Evolutionary conservation across 352 stramenopile genomes (phyloP).

Genomic region (Globisporangium nunn): DNA sequence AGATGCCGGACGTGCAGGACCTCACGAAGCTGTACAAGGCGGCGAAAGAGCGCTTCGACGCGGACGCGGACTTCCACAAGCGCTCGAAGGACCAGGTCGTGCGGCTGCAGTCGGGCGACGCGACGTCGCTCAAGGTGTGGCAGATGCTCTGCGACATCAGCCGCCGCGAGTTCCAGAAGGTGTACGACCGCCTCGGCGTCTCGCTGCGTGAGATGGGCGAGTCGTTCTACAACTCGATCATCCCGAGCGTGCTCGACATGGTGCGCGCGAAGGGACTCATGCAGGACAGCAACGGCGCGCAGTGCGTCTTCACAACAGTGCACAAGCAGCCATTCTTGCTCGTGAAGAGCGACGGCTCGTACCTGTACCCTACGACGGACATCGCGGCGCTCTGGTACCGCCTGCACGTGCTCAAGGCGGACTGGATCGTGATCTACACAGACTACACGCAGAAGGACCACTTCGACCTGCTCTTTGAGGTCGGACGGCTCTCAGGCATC

Average conservation of each 20-base stretch:
- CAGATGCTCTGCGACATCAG: constrained; percentile 78
- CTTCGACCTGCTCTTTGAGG: constrained; percentile 82
- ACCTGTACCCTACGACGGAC: constrained; percentile 82
- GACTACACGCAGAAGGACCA: constrained; percentile 87
- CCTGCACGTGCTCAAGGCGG: constrained; percentile 74
- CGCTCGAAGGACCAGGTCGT: constrained; percentile 96
- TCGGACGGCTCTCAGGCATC: constrained; percentile 68
- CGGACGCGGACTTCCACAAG: constrained; percentile 94
- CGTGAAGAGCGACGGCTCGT: constrained; percentile 81
- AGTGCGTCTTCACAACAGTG: constrained; percentile 89
- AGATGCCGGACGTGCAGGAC: constrained; percentile 95
- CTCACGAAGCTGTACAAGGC: constrained; percentile 90
- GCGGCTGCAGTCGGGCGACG: constrained; percentile 92
- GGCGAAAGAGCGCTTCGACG: constrained; percentile 96
- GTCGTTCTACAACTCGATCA: constrained; percentile 86
- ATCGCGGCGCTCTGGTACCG: constrained; percentile 84
- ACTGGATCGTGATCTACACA: constrained; percentile 83
- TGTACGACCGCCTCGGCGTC: constrained; percentile 76
- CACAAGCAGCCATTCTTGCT: constrained; percentile 88
- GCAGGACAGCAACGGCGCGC: constrained; percentile 85
- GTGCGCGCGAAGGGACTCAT: constrained; percentile 88
- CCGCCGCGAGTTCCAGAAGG: constrained; percentile 81
- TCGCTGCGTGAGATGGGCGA: constrained; percentile 76
- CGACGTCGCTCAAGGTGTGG: constrained; percentile 79
- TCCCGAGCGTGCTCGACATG: constrained; percentile 78